Base-by-base conservation (phyloP, 164 flowering plant species). In the Piper longum region DNA sequence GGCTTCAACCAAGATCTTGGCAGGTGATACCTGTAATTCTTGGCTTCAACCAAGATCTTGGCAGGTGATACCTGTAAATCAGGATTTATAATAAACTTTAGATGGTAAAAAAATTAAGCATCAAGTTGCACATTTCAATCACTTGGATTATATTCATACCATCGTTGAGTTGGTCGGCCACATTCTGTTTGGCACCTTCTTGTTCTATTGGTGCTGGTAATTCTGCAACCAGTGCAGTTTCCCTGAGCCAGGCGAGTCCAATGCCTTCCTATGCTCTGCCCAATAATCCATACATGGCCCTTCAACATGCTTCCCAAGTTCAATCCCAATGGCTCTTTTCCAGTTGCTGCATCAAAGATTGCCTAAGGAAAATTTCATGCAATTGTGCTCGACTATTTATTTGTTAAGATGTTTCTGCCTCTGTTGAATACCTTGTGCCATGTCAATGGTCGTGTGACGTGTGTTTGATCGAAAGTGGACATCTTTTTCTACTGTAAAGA, bases 21-120 rank as follows among this genome's bases (percentile, higher is more conserved):
- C 39, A 91, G 85, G 63, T 95, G 99, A 74, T 95, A 95, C 98
- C 98, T 93, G 56, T 13, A 65, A 65, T 42, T 56, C 16, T n/a
- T n/a, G n/a, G n/a, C n/a, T n/a, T n/a, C n/a, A 91, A 73, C 99
- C 97, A 95, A 41, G 99, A 85, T 2, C 95, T 81, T 40, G 99
- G 99, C 39, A 91, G 85, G 63, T 95, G 99, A 74, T 95, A 95
- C 98, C 98, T 93, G 56, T 13, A 65, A 65, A 44, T 56, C n/a
- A 2, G 14, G 52, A 39, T 17, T 14, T 12, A 16, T 9, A 17
- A 16, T 36, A 41, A 41, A 60, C 12, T 42, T 14, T 3, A n/a
- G 14, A 41, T 26, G 39, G 16, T 39, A 13, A 36, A 56, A 8
- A 9, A 4, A 19, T 56, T 56, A 8, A 51, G 11, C 0, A 51